Evolutionary conservation across 768 basidiomycete species (phyloP).

Genomic region (Lactarius sp.): DNA sequence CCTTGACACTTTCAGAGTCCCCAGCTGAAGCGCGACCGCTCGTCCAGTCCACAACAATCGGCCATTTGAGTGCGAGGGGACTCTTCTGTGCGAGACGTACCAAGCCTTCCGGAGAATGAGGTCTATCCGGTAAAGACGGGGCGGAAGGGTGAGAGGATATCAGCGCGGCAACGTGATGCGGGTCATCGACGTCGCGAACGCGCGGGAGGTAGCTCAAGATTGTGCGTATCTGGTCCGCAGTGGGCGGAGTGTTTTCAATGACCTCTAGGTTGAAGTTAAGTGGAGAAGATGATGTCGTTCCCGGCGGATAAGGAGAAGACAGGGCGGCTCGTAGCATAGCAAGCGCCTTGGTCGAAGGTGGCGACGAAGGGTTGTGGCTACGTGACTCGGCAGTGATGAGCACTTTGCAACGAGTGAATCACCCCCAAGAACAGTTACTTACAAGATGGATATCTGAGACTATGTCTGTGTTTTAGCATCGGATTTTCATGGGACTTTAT

Average conservation of each 20-base stretch:
- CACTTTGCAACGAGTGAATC: neutral
- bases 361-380: slow-evolving; percentile 64
- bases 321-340: slow-evolving; percentile 54
- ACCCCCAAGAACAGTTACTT: neutral
- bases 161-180: slow-evolving; percentile 37
- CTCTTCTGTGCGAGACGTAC: slow-evolving; percentile 48
- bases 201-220: slow-evolving; percentile 57
- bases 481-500: too few species aligned
- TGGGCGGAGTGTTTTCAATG: slow-evolving; percentile 59
- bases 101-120: slow-evolving; percentile 42
- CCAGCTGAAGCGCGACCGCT: slow-evolving; percentile 61
- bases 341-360: slow-evolving; percentile 59
- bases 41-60: slow-evolving; percentile 75
- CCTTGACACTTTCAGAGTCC: slow-evolving; percentile 62
- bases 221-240: slow-evolving; percentile 58
- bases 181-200: slow-evolving; percentile 28
- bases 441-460: slow-evolving; percentile 26
- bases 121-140: slow-evolving; percentile 35
- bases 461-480: neutral
- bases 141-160: slow-evolving; percentile 58
- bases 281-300: slow-evolving; percentile 42
- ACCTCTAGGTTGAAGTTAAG: slow-evolving; percentile 70
- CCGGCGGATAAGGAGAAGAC: slow-evolving; percentile 57
- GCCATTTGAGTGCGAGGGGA: slow-evolving; percentile 67
- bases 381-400: neutral